phyloP scores from a whole-genome alignment of 768 basidiomycete species.

The Lactarius hatsudake region DNA sequence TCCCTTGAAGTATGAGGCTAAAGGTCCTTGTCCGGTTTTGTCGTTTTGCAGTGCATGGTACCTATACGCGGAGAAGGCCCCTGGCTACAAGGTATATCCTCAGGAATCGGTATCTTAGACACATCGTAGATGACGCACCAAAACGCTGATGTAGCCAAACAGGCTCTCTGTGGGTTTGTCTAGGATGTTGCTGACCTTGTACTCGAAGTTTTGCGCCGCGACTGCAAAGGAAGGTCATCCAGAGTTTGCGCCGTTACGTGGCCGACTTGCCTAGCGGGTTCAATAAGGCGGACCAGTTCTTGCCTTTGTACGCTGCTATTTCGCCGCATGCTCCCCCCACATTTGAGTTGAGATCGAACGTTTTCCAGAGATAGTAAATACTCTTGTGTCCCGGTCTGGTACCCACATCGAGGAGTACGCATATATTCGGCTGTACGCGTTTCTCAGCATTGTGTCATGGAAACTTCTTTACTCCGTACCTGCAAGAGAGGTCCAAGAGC shows the following conservation, averaged over 20 bases:
- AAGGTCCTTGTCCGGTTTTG: constrained; percentile 73
- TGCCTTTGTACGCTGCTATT: constrained; percentile 89
- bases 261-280: constrained; percentile 71
- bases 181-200: constrained; percentile 87
- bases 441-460: constrained; percentile 3
- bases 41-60: constrained; percentile 91
- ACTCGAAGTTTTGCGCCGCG: constrained; percentile 95
- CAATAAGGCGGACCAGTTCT: constrained; percentile 73
- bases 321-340: constrained; percentile 98
- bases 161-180: constrained; percentile 87
- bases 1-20: constrained; percentile 97
- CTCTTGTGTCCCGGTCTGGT: constrained; percentile 86
- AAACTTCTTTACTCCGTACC: constrained; percentile 39
- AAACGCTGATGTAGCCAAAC: constrained; percentile 95
- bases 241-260: not conserved
- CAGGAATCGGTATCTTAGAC: not conserved
- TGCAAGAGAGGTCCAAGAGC: constrained; percentile 82
- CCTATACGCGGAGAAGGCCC: constrained; percentile 90
- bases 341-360: constrained; percentile 87
- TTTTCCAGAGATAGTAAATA: constrained; percentile 94
- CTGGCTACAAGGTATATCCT: constrained; percentile 50
- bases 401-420: constrained; percentile 90
- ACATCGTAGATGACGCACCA: constrained; percentile 45
- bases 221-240: constrained; percentile 42
- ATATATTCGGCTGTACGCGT: constrained; percentile 72